These are phyloP conservation scores for Ophiostoma sp. DNA, from an alignment of 2,329 filamentous ascomycete species.

Conservation along the genomic window DNA sequence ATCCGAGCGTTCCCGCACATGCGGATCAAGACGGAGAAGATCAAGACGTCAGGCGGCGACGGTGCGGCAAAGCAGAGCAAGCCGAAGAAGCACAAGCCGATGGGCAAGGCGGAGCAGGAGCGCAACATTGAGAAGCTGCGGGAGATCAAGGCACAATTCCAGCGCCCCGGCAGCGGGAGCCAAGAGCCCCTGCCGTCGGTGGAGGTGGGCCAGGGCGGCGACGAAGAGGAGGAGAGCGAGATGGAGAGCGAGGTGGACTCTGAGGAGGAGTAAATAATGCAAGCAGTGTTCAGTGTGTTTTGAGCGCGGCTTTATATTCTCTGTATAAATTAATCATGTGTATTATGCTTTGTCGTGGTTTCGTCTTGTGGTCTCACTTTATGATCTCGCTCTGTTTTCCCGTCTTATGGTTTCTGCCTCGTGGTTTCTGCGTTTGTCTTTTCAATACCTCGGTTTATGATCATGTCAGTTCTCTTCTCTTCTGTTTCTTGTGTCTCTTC, in stretches of 20 bases:
- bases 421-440: neutral
- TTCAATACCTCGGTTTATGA: neutral
- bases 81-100: slow-evolving; percentile 70
- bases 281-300: neutral
- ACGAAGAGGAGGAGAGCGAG: slow-evolving; percentile 41
- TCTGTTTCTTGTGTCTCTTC: slow-evolving; percentile 4
- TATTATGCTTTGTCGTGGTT: slow-evolving; percentile 11
- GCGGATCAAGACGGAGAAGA: slow-evolving; percentile 34
- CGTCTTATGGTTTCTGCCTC: neutral
- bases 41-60: slow-evolving; percentile 28
- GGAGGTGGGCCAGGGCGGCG: slow-evolving; percentile 33
- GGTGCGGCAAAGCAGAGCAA: slow-evolving; percentile 39
- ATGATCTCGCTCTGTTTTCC: neutral
- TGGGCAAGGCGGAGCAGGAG: slow-evolving; percentile 68
- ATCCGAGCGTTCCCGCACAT: slow-evolving; percentile 38
- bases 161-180: slow-evolving; percentile 43
- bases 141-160: slow-evolving; percentile 51
- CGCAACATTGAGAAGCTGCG: slow-evolving; percentile 59
- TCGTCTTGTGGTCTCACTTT: no score
- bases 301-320: slow-evolving; percentile 11
- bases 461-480: neutral
- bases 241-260: slow-evolving; percentile 38
- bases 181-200: slow-evolving; percentile 41
- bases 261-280: slow-evolving; percentile 38
- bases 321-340: slow-evolving; percentile 15